A percentile compares a stretch with the other conserved stretches of the same genome.
phyloP scores from a whole-genome alignment of 306 rosid species.

The Inga laurina region DNA sequence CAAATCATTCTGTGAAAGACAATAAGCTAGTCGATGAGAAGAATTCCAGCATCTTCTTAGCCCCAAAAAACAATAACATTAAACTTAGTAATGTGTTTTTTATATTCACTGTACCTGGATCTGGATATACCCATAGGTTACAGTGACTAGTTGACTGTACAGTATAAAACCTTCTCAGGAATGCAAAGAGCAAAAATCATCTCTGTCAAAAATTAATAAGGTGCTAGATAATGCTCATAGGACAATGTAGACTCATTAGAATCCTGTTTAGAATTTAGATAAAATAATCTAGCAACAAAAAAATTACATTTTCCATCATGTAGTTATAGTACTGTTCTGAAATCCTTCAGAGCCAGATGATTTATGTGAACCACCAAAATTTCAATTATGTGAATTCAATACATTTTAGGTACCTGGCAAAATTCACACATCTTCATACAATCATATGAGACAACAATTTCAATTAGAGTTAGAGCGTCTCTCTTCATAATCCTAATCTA shows the following conservation, averaged over 20 bases:
- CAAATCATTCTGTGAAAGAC: constrained; percentile 24
- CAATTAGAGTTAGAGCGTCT: not conserved
- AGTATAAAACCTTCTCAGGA: constrained; percentile 2
- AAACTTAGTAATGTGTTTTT: not conserved
- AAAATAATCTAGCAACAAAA: not conserved
- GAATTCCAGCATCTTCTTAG: constrained; percentile 6
- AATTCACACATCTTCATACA: not conserved
- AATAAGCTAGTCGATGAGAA: constrained; percentile 4
- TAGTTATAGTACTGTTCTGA: not conserved
- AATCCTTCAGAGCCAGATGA: not conserved
- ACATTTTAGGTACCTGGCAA: not conserved
- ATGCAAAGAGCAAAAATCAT: not conserved
- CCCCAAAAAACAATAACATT: not conserved
- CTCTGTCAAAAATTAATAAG: not conserved
- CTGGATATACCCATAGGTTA: not conserved
- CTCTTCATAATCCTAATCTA: not conserved
- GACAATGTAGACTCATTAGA: not conserved
- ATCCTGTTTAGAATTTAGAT: not conserved
- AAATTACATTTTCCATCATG: not conserved
- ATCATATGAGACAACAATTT: not conserved
- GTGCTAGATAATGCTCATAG: not conserved
- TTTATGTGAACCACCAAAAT: not conserved
- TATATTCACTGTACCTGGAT: not conserved
- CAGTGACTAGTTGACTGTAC: not conserved
- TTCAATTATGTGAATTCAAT: not conserved